A percentile compares a stretch with the other conserved stretches of the same genome.
Evolutionary conservation across 2,329 filamentous ascomycete genomes (phyloP).

Genomic region (Orbilia quercus): DNA sequence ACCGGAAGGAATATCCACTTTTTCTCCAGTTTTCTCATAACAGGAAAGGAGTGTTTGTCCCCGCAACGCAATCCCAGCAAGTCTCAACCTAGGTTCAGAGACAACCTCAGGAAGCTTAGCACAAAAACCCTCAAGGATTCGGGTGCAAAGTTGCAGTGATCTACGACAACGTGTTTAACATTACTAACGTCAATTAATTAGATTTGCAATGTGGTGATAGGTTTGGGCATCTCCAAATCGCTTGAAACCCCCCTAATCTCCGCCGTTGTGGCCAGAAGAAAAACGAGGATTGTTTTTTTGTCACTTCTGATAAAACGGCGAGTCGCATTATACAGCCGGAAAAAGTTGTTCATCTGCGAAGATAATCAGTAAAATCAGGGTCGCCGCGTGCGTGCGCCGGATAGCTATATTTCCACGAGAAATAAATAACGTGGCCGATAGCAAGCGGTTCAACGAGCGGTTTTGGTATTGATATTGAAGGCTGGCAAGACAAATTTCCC

Average conservation of each 20-base stretch:
- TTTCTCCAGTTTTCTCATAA: slow-evolving; percentile 2
- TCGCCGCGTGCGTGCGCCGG: slow-evolving; percentile 1
- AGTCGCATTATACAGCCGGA: slow-evolving; percentile 5
- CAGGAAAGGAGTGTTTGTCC: slow-evolving; percentile 2
- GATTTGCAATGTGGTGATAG: not conserved
- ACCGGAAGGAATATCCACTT: too few species aligned
- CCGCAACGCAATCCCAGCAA: slow-evolving; percentile 1
- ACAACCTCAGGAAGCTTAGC: slow-evolving; percentile 33
- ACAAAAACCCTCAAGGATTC: slow-evolving; percentile 32
- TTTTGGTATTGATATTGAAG: not conserved
- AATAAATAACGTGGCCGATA: slow-evolving; percentile 7
- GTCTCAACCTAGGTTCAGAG: slow-evolving; percentile 4
- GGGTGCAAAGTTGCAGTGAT: slow-evolving; percentile 28
- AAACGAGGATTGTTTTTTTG: not conserved
- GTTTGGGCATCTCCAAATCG: not conserved
- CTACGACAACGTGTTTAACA: slow-evolving; percentile 2
- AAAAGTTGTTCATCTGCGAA: slow-evolving; percentile 7
- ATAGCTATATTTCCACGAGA: not conserved
- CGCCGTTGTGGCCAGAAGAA: not conserved
- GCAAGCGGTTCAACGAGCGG: too few species aligned
- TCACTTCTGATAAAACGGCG: not conserved
- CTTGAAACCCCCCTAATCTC: slow-evolving; percentile 6
- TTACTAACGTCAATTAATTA: not conserved
- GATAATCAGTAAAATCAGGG: slow-evolving; percentile 26
- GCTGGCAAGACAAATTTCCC: too few species aligned